Conservation (phyloP, 1,284 basidiomycete species). For the Fomitopsis betulina region DNA sequence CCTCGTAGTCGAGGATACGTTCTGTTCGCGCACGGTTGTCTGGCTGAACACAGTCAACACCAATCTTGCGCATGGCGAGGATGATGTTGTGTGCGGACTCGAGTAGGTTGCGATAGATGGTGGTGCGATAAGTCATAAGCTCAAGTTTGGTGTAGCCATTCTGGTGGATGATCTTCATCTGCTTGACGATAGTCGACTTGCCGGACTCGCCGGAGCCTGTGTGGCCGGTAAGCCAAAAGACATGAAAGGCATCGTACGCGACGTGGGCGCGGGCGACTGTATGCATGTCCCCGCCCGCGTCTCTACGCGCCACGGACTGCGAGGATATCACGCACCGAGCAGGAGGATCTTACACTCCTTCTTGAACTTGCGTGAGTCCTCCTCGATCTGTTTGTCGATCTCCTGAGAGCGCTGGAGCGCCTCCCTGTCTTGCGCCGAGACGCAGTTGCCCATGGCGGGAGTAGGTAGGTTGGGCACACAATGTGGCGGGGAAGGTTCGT, state of each 20-base stretch:
- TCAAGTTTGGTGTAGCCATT: slow-evolving; percentile 86
- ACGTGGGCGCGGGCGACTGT: background rate
- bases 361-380: slow-evolving; percentile 71
- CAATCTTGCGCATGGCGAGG: slow-evolving; percentile 86
- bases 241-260: background rate
- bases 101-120: slow-evolving; percentile 83
- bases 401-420: slow-evolving; percentile 65
- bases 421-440: slow-evolving; percentile 52
- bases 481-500: background rate
- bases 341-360: slow-evolving; percentile 95
- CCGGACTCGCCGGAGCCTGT: slow-evolving; percentile 83
- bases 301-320: background rate
- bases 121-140: slow-evolving; percentile 73
- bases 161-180: slow-evolving; percentile 99
- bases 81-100: slow-evolving; percentile 90
- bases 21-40: slow-evolving; percentile 66
- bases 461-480: background rate
- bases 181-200: slow-evolving; percentile 96
- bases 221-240: slow-evolving; percentile 3
- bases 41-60: slow-evolving; percentile 76
- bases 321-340: slow-evolving; percentile 56
- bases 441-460: slow-evolving; percentile 59
- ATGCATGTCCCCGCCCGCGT: background rate
- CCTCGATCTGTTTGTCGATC: slow-evolving; percentile 71
- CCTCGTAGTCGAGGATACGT: slow-evolving; percentile 54